Percentiles rank a stretch among this genome's conserved stretches.
phyloP scores from a whole-genome alignment of 805 yeast species.

The Saccharomycopsis amapae region DNA sequence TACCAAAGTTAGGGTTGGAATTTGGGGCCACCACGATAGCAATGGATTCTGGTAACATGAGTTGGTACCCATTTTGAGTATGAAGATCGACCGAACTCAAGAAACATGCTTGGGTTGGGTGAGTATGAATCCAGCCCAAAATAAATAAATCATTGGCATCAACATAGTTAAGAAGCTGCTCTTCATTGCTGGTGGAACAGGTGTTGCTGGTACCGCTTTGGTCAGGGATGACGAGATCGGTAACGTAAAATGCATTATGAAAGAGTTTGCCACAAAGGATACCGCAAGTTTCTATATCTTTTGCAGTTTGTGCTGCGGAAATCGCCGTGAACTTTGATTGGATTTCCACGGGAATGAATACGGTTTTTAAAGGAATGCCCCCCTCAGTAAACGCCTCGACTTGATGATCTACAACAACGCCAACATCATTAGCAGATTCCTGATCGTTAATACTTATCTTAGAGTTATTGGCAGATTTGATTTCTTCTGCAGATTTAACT shows the following conservation, averaged over 20 bases:
- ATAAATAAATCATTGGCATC: slow-evolving; percentile 51
- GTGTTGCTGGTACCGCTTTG: slow-evolving; percentile 59
- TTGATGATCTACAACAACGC: slow-evolving; percentile 15
- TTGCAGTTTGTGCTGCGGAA: slow-evolving; percentile 43
- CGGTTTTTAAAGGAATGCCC: slow-evolving; percentile 46
- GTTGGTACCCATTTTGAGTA: slow-evolving; percentile 61
- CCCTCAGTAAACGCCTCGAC: slow-evolving; percentile 43
- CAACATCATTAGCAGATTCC: too few relatives aligned
- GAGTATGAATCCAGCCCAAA: slow-evolving; percentile 73
- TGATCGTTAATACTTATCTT: neutral
- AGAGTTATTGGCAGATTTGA: neutral
- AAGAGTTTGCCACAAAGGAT: slow-evolving; percentile 56
- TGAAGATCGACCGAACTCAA: slow-evolving; percentile 60
- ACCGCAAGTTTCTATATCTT: slow-evolving; percentile 58
- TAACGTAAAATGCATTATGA: slow-evolving; percentile 55
- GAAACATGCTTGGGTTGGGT: slow-evolving; percentile 68
- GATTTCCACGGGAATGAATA: slow-evolving; percentile 43
- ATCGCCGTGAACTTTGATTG: slow-evolving; percentile 37
- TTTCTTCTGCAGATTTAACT: slow-evolving; percentile 16
- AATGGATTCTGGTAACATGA: slow-evolving; percentile 62
- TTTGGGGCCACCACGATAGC: slow-evolving; percentile 62
- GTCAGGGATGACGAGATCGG: slow-evolving; percentile 54
- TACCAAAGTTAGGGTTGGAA: slow-evolving; percentile 42
- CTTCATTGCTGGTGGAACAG: slow-evolving; percentile 56
- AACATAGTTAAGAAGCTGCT: slow-evolving; percentile 45